Conservation (phyloP, 192 early-diverging fungal species). For the Coemansia sp. region DNA sequence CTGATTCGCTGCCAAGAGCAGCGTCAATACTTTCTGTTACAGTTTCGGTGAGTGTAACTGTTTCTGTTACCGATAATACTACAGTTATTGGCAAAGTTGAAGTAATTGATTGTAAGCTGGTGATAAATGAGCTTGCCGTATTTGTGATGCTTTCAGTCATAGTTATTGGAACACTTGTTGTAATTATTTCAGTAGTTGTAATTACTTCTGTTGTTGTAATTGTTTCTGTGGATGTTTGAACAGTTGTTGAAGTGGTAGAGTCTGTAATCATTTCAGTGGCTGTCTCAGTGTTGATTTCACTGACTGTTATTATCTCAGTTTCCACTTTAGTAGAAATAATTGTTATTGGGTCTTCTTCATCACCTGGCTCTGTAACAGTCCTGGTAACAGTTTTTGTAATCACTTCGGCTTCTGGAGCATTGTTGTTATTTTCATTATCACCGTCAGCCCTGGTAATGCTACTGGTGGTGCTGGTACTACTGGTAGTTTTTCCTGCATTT, state of each 20-base stretch:
- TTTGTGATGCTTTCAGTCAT: neutral
- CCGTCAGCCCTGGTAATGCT: neutral
- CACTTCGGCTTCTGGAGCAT: neutral
- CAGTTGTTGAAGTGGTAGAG: neutral
- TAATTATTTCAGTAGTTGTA: constrained; percentile 3
- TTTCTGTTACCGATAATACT: neutral
- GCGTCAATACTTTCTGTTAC: constrained; percentile 1
- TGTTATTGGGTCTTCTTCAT: neutral
- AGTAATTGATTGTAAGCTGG: neutral
- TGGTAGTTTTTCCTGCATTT: neutral
- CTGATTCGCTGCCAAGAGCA: neutral
- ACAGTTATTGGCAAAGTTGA: neutral
- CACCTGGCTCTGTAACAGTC: neutral
- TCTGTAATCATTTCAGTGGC: neutral
- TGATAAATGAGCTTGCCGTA: neutral
- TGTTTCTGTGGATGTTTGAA: neutral
- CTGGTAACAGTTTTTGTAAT: neutral
- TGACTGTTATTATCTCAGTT: neutral
- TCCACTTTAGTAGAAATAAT: neutral
- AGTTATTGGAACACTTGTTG: neutral
- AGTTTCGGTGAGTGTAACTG: neutral
- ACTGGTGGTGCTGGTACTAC: neutral
- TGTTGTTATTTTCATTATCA: neutral
- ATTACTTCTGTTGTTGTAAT: neutral
- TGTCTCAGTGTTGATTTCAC: neutral